Evolutionary conservation across 2,329 filamentous ascomycete genomes (phyloP).

Genomic region (Herpotrichia juniperi): DNA sequence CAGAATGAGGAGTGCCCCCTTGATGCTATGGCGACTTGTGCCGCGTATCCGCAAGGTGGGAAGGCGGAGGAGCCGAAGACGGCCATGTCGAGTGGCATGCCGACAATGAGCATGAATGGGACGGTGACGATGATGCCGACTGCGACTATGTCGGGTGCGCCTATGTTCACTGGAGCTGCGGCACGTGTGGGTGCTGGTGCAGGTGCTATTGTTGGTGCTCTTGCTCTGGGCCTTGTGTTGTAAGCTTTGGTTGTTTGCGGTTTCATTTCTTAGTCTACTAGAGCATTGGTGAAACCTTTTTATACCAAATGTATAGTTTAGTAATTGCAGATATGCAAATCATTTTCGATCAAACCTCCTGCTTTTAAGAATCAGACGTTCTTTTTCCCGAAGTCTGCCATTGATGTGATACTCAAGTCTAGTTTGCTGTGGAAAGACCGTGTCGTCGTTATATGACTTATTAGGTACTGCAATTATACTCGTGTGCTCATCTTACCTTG

Average conservation of each 20-base stretch:
- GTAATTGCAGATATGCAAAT: no score
- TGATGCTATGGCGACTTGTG: conserved; percentile 54
- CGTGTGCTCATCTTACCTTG: no score
- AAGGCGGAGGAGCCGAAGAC: conserved; percentile 10
- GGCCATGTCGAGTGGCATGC: neutral
- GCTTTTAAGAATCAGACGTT: no score
- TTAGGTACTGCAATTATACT: no score
- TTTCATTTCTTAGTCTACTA: no score
- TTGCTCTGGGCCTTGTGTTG: neutral
- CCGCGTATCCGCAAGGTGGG: conserved; percentile 43
- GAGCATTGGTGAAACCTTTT: no score
- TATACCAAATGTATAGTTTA: no score
- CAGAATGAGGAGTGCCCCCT: conserved; percentile 58
- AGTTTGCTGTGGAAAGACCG: no score
- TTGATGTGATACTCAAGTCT: no score
- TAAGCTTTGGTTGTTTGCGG: neutral
- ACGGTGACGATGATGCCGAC: neutral
- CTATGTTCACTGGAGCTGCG: neutral
- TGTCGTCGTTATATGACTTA: no score
- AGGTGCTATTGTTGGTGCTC: neutral
- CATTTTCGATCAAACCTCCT: no score
- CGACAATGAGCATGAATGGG: neutral
- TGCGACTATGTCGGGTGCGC: neutral
- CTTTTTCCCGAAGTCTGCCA: no score
- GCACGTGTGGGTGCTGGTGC: neutral